Evolutionary conservation across 108 stramenopile species (phyloP).

Genomic region (Skeletonema tropicum): DNA sequence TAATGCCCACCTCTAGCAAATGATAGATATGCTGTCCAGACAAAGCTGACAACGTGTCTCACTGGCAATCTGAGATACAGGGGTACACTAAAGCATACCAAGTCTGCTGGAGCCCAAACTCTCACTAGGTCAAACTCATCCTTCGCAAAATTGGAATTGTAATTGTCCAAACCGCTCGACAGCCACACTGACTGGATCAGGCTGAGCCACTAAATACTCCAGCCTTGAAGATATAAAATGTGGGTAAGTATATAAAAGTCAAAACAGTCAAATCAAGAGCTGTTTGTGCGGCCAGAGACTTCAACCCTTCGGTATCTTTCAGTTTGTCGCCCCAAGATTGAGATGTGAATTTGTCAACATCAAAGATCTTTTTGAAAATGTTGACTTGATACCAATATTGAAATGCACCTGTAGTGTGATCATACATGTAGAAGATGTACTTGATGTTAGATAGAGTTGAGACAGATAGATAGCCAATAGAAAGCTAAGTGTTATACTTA

Average conservation of each 20-base stretch:
- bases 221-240: slow-evolving; percentile 80
- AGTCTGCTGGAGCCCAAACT: slow-evolving; percentile 70
- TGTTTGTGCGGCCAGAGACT: slow-evolving; percentile 63
- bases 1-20: slow-evolving; percentile 69
- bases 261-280: slow-evolving; percentile 63
- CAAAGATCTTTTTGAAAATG: slow-evolving; percentile 67
- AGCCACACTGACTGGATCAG: slow-evolving; percentile 61
- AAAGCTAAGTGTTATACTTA: neutral
- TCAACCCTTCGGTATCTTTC: slow-evolving; percentile 54
- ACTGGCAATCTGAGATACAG: slow-evolving; percentile 69
- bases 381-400: slow-evolving; percentile 79
- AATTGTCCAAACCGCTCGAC: slow-evolving; percentile 51
- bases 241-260: slow-evolving; percentile 62
- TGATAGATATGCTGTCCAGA: slow-evolving; percentile 70
- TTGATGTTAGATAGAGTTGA: too few relatives aligned
- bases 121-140: slow-evolving; percentile 61
- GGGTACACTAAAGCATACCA: slow-evolving; percentile 67
- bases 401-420: slow-evolving; percentile 62
- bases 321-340: slow-evolving; percentile 58
- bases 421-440: too few relatives aligned
- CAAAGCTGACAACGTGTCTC: slow-evolving; percentile 64
- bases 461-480: neutral
- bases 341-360: slow-evolving; percentile 66
- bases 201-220: slow-evolving; percentile 56
- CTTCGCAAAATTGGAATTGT: slow-evolving; percentile 56